phyloP scores from a whole-genome alignment of 1,139 yeast species.

The Wickerhamiella infanticola region DNA sequence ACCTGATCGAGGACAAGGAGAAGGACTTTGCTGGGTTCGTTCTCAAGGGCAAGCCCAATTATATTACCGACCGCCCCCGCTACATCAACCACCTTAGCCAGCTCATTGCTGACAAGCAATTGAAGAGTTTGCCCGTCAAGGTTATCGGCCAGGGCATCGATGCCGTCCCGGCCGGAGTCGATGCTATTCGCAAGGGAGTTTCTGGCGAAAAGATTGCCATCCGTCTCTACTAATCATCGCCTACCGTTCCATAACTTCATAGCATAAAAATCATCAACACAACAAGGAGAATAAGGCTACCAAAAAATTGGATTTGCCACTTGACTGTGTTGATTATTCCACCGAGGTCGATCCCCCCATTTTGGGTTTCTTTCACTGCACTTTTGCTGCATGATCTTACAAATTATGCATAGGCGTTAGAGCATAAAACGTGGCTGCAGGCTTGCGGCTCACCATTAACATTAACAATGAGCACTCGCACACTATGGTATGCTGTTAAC shows the following conservation, averaged over 20 bases:
- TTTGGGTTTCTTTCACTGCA: too few species aligned
- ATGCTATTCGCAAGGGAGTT: conserved; percentile 10
- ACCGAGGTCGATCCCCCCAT: too few species aligned
- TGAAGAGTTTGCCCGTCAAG: conserved; percentile 10
- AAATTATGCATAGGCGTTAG: too few species aligned
- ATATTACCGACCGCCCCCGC: conserved; percentile 2
- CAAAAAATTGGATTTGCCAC: too few species aligned
- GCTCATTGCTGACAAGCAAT: conserved; percentile 7
- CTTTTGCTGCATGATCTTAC: too few species aligned
- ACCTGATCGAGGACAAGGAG: conserved; percentile 6
- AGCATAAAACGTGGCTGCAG: too few species aligned
- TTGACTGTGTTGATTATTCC: too few species aligned
- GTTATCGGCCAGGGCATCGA: conserved; percentile 13
- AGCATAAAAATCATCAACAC: too few species aligned
- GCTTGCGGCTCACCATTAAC: neutral
- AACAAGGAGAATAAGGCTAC: too few species aligned
- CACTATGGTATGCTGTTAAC: neutral
- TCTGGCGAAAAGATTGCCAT: conserved; percentile 11
- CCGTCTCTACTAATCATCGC: neutral
- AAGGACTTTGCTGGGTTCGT: conserved; percentile 2
- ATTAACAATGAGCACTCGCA: neutral
- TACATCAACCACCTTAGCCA: conserved; percentile 1
- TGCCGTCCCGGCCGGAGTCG: conserved; percentile 9
- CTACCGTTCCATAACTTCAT: too few species aligned
- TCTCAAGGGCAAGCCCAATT: conserved; percentile 16